These are phyloP conservation scores for Epichloe typhina DNA, from an alignment of 2,329 filamentous ascomycete species.

Conservation along the genomic window DNA sequence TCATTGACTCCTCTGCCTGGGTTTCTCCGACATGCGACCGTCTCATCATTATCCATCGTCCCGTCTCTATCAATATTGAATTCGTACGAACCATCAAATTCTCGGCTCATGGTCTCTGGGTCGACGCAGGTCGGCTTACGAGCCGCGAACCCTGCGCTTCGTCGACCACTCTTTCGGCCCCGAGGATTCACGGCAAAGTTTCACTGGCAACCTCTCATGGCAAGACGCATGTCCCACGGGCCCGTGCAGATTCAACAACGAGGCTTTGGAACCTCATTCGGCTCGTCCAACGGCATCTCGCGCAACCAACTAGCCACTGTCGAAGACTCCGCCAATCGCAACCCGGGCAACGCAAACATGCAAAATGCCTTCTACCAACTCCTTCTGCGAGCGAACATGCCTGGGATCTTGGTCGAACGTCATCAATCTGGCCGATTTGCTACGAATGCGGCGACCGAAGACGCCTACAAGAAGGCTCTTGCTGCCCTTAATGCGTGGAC, in stretches of 20 bases:
- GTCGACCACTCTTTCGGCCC: conserved; percentile 14
- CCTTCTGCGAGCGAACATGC: conserved; percentile 82
- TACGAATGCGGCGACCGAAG: conserved; percentile 62
- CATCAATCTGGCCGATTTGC: conserved; percentile 81
- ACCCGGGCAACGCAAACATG: conserved; percentile 71
- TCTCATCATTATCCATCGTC: conserved; percentile 1
- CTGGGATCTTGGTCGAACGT: conserved; percentile 79
- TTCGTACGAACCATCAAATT: conserved; percentile 7
- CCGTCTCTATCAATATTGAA: neutral
- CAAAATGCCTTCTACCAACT: conserved; percentile 93
- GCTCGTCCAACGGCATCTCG: conserved; percentile 35
- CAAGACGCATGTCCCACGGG: conserved; percentile 8
- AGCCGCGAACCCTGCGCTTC: conserved; percentile 16
- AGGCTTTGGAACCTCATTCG: conserved; percentile 21
- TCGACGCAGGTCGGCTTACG: conserved; percentile 17
- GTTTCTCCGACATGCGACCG: conserved; percentile 14
- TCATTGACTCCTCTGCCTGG: conserved; percentile 13
- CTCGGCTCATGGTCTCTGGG: conserved; percentile 11
- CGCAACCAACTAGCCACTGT: conserved; percentile 64
- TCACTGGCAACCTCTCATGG: conserved; percentile 9
- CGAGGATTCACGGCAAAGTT: conserved; percentile 4
- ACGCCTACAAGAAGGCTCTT: conserved; percentile 66
- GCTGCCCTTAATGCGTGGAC: conserved; percentile 19
- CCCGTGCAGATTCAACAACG: conserved; percentile 10
- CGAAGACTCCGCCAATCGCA: conserved; percentile 87